Conservation (phyloP, 352 stramenopile genomes). For the Phytophthora kernoviae region DNA sequence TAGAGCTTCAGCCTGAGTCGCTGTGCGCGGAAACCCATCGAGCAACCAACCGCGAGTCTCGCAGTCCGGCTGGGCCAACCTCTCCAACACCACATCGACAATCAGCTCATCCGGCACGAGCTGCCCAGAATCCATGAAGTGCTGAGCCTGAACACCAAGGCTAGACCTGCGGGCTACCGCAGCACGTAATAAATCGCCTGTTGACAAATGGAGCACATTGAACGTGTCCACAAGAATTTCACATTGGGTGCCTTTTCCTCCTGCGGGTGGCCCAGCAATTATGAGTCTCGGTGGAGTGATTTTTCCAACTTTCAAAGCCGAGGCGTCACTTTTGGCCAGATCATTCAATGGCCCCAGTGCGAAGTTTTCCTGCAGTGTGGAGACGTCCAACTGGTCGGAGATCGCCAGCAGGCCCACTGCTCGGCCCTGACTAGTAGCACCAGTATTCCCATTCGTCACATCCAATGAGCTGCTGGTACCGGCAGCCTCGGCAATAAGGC, state of each 20-base stretch:
- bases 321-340: slow-evolving; percentile 50
- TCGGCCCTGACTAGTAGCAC: slow-evolving; percentile 29
- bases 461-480: not conserved
- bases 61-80: slow-evolving; percentile 86
- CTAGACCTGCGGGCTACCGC: slow-evolving; percentile 69
- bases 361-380: slow-evolving; percentile 84
- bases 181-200: slow-evolving; percentile 91
- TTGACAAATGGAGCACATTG: slow-evolving; percentile 92
- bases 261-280: slow-evolving; percentile 90
- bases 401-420: slow-evolving; percentile 83
- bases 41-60: slow-evolving; percentile 89
- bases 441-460: slow-evolving; percentile 14
- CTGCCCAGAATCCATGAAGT: slow-evolving; percentile 89
- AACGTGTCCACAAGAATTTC: slow-evolving; percentile 88
- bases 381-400: slow-evolving; percentile 86
- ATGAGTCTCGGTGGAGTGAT: slow-evolving; percentile 70
- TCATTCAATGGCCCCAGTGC: slow-evolving; percentile 83
- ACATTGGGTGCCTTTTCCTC: slow-evolving; percentile 95
- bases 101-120: slow-evolving; percentile 95
- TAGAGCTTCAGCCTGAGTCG: slow-evolving; percentile 85
- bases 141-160: slow-evolving; percentile 79
- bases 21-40: slow-evolving; percentile 93
- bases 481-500: slow-evolving; percentile 64
- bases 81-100: slow-evolving; percentile 79
- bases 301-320: slow-evolving; percentile 16